Percentiles rank a stretch among this genome's conserved stretches.
These are phyloP conservation scores for Lactarius pseudohatsudake DNA, from an alignment of 768 basidiomycete species.

Conservation along the genomic window DNA sequence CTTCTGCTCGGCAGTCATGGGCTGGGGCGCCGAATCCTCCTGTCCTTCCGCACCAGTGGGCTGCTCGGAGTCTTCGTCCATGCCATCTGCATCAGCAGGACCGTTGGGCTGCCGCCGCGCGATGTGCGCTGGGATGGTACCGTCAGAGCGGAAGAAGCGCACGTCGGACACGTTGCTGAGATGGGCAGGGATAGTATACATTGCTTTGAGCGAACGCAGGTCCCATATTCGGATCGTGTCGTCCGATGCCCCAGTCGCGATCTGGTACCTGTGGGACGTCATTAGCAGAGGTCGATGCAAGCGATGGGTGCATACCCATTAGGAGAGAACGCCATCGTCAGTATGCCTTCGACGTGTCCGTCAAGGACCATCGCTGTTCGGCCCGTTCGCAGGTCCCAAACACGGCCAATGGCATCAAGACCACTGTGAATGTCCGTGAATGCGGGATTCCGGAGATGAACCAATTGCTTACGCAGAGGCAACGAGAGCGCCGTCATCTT, in stretches of 20 bases:
- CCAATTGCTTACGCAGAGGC: conserved; percentile 77
- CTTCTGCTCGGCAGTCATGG: conserved; percentile 24
- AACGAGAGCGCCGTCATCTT: conserved; percentile 88
- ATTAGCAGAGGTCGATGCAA: conserved; percentile 8
- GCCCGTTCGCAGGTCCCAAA: conserved; percentile 96
- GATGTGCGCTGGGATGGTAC: conserved; percentile 41
- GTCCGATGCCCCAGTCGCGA: conserved; percentile 95
- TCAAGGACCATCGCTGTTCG: conserved; percentile 97
- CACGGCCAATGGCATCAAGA: conserved; percentile 92
- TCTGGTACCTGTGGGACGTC: conserved; percentile 71
- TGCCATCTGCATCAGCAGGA: conserved; percentile 49
- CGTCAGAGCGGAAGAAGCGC: conserved; percentile 83
- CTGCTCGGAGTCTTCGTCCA: conserved; percentile 39
- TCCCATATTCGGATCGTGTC: conserved; percentile 99
- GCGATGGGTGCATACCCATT: conserved; percentile 69
- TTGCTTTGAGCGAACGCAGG: conserved; percentile 86
- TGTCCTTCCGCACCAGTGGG: conserved; percentile 32
- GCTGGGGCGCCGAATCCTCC: conserved; percentile 12
- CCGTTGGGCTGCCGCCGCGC: conserved; percentile 31
- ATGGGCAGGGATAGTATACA: conserved; percentile 97
- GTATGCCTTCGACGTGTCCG: conserved; percentile 92
- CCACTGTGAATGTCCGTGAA: conserved; percentile 53
- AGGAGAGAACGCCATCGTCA: conserved; percentile 88
- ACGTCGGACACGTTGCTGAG: conserved; percentile 93
- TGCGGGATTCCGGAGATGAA: not conserved